A percentile compares a stretch with the other conserved stretches of the same genome.
Evolutionary conservation across 148 eudicot species (phyloP).

Genomic region (Cornus florida): DNA sequence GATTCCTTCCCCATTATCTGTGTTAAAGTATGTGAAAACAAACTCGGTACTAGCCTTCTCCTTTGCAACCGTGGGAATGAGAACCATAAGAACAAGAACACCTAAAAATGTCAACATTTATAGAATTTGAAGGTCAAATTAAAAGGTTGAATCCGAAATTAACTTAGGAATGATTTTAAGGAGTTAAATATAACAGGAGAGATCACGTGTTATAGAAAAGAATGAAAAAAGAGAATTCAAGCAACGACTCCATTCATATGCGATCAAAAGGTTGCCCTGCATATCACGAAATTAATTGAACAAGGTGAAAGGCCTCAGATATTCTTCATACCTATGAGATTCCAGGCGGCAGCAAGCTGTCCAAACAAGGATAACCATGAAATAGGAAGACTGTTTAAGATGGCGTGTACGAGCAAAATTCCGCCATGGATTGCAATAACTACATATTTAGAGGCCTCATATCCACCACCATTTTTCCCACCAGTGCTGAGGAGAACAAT

Average conservation of each 20-base stretch:
- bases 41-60: conserved; percentile 76
- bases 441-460: conserved; percentile 75
- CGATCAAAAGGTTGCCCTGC: background rate
- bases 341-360: conserved; percentile 95
- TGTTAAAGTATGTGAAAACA: conserved; percentile 92
- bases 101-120: conserved; percentile 40
- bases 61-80: conserved; percentile 73
- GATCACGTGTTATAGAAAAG: too few relatives aligned
- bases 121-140: background rate
- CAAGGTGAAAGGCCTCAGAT: background rate
- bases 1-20: conserved; percentile 71
- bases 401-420: conserved; percentile 72
- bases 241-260: too few relatives aligned
- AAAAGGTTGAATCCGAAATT: too few relatives aligned
- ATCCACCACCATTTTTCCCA: conserved; percentile 94
- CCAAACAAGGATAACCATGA: conserved; percentile 83
- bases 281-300: background rate
- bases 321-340: conserved; percentile 54
- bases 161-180: too few relatives aligned
- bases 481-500: conserved; percentile 89
- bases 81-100: conserved; percentile 91
- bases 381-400: conserved; percentile 84
- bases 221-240: too few relatives aligned
- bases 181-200: too few relatives aligned
- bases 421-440: conserved; percentile 76